phyloP scores from a whole-genome alignment of 495 filamentous ascomycete species.

The Penicillium flavigenum region DNA sequence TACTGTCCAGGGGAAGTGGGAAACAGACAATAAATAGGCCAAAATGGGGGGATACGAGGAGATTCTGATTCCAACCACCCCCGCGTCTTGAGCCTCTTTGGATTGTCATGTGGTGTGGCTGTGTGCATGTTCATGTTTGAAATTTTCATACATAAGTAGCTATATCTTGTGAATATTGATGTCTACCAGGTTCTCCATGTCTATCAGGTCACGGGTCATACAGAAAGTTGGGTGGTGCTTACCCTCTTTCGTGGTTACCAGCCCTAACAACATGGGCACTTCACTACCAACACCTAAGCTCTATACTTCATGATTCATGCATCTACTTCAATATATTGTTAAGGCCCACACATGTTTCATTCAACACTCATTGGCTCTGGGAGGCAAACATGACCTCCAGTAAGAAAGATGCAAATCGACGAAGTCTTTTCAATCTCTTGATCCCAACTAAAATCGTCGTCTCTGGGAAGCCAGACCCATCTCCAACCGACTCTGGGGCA shows the following conservation, averaged over 20 bases:
- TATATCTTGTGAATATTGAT: not conserved
- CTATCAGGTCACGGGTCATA: not conserved
- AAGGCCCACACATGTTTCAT: not conserved
- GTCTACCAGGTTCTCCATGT: not conserved
- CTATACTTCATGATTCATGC: not conserved
- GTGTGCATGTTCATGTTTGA: not conserved
- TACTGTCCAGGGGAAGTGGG: not conserved
- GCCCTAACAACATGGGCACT: not conserved
- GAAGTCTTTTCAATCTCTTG: constrained; percentile 28
- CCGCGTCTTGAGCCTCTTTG: not conserved
- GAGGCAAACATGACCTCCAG: constrained; percentile 22
- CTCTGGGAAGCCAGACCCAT: constrained; percentile 14
- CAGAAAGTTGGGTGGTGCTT: not conserved
- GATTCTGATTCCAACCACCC: not conserved
- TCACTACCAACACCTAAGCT: not conserved
- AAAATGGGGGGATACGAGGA: not conserved
- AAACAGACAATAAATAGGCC: not conserved
- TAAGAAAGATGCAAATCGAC: constrained; percentile 19
- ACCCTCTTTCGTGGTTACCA: not conserved
- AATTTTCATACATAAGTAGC: not conserved
- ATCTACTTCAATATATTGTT: constrained; percentile 12
- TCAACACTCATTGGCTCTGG: constrained; percentile 12
- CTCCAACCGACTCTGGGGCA: constrained; percentile 23
- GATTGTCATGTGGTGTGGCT: constrained; percentile 1
- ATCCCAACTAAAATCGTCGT: constrained; percentile 20